These are phyloP conservation scores for Papiliotrema laurentii DNA, from an alignment of 1,284 basidiomycete genomes.

Conservation along the genomic window DNA sequence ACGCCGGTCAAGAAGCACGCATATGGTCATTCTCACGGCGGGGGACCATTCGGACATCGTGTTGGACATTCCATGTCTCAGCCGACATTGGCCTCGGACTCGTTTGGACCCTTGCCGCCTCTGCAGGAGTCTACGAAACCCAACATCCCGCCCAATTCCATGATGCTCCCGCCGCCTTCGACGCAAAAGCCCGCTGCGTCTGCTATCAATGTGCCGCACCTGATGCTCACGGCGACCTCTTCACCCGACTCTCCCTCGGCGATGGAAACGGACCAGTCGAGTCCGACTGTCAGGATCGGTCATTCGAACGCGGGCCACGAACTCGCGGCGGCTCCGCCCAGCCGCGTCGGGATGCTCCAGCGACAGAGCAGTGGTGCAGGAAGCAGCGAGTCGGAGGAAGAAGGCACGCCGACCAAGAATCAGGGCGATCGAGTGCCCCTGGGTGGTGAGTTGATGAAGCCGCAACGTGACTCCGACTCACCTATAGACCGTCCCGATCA, in stretches of 20 bases:
- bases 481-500: background rate
- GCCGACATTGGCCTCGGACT: slow-evolving; percentile 18
- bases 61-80: slow-evolving; percentile 14
- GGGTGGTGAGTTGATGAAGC: slow-evolving; percentile 10
- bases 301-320: background rate
- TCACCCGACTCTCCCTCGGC: slow-evolving; percentile 46
- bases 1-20: slow-evolving; percentile 48
- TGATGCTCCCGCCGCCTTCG: slow-evolving; percentile 10
- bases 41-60: slow-evolving; percentile 7
- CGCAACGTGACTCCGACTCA: background rate
- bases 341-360: slow-evolving; percentile 32
- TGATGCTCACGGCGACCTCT: slow-evolving; percentile 30
- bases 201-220: slow-evolving; percentile 17
- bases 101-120: slow-evolving; percentile 4
- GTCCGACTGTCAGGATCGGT: slow-evolving; percentile 36
- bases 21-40: slow-evolving; percentile 23
- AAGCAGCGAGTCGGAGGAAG: slow-evolving; percentile 42
- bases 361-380: slow-evolving; percentile 29
- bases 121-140: slow-evolving; percentile 9
- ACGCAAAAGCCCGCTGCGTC: slow-evolving; percentile 17
- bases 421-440: slow-evolving; percentile 16
- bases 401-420: slow-evolving; percentile 46
- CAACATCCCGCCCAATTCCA: slow-evolving; percentile 10
- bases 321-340: background rate
- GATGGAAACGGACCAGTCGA: slow-evolving; percentile 42